Evolutionary conservation across 2,329 filamentous ascomycete species (phyloP).

Genomic region (Fusarium austroafricanum): DNA sequence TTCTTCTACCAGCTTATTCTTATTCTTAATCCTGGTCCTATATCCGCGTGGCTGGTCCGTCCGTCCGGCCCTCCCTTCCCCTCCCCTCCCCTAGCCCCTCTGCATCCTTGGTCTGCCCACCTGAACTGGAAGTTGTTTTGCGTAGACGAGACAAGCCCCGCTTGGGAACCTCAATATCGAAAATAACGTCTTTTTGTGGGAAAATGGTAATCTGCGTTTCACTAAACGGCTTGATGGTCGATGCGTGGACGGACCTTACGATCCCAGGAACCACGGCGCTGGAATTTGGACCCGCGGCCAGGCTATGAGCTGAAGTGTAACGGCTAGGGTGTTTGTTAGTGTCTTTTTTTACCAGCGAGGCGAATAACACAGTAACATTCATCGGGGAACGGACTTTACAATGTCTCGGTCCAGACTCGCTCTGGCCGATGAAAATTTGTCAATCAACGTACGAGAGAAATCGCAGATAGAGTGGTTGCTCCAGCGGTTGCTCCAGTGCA

Average conservation of each 20-base stretch:
- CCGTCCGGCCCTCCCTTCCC: too few species aligned
- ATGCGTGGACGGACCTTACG: slow-evolving; percentile 3
- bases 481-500: background rate
- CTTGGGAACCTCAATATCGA: slow-evolving; percentile 5
- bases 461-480: background rate
- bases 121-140: background rate
- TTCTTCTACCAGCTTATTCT: background rate
- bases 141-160: background rate
- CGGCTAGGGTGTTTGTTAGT: background rate
- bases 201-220: slow-evolving; percentile 2
- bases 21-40: slow-evolving; percentile 14
- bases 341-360: slow-evolving; percentile 1
- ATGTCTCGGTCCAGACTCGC: background rate
- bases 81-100: too few species aligned
- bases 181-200: slow-evolving; percentile 3
- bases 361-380: background rate
- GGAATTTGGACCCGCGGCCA: background rate
- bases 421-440: background rate
- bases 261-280: slow-evolving; percentile 20
- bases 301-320: slow-evolving; percentile 16
- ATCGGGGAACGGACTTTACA: background rate
- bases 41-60: slow-evolving; percentile 17
- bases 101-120: background rate
- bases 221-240: background rate
- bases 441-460: background rate